phyloP scores from a whole-genome alignment of 1,284 basidiomycete genomes.

The Macrocystidia cucumis region DNA sequence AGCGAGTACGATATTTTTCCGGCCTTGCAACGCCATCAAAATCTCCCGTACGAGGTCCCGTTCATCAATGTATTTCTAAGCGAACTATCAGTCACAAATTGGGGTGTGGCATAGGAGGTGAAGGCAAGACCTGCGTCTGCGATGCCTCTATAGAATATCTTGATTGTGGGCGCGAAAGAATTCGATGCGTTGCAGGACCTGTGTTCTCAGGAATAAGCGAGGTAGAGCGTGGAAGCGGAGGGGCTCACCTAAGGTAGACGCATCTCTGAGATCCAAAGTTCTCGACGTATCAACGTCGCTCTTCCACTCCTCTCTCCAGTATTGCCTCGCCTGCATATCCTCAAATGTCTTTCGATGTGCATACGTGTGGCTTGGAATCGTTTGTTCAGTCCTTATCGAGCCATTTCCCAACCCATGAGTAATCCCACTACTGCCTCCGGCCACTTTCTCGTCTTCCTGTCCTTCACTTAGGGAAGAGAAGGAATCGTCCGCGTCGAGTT shows the following conservation, averaged over 20 bases:
- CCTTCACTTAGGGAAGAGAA: conserved; percentile 6
- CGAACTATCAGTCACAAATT: background rate
- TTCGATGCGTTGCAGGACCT: too few species aligned
- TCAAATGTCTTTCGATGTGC: conserved; percentile 46
- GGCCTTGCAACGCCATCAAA: conserved; percentile 65
- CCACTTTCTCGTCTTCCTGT: conserved; percentile 19
- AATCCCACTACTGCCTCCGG: conserved; percentile 9
- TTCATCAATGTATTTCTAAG: conserved; percentile 62
- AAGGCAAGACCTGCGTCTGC: too few species aligned
- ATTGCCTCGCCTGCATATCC: conserved; percentile 50
- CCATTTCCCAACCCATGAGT: conserved; percentile 2
- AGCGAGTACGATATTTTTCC: conserved; percentile 48
- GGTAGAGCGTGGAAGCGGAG: too few species aligned
- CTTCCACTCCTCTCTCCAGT: conserved; percentile 61
- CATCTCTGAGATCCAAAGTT: conserved; percentile 53
- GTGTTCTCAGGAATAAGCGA: too few species aligned
- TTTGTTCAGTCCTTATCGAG: conserved; percentile 8
- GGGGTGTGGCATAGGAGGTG: background rate
- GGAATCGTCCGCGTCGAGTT: conserved; percentile 19
- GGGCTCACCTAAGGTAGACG: conserved; percentile 54
- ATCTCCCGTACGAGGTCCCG: conserved; percentile 68
- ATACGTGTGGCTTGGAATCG: conserved; percentile 23
- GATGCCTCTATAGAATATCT: too few species aligned
- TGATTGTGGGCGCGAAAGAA: too few species aligned
- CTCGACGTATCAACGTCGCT: conserved; percentile 32